These are phyloP conservation scores for Coniferiporia weirii DNA, from an alignment of 1,284 basidiomycete species.

Conservation along the genomic window DNA sequence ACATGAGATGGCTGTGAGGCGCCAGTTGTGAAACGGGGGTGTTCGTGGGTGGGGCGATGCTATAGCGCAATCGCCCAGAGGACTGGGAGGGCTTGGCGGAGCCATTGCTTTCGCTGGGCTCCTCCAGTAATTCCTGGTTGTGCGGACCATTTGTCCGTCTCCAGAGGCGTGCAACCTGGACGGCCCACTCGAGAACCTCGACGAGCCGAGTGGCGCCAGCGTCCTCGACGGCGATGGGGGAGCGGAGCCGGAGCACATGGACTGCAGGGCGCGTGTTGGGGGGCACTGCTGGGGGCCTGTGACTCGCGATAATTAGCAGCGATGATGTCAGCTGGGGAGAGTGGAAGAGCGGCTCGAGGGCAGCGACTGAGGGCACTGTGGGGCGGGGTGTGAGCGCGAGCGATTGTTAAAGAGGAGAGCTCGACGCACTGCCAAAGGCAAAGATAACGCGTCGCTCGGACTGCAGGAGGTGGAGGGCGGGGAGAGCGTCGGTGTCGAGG, in stretches of 20 bases:
- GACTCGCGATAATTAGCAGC: slow-evolving; percentile 46
- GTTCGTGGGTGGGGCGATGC: background rate
- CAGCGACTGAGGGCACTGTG: slow-evolving; percentile 34
- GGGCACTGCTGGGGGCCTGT: slow-evolving; percentile 37
- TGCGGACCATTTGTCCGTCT: slow-evolving; percentile 32
- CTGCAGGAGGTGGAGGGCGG: slow-evolving; percentile 22
- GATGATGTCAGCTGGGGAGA: slow-evolving; percentile 41
- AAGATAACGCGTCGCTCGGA: slow-evolving; percentile 40
- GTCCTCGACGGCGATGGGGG: slow-evolving; percentile 40
- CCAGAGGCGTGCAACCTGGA: slow-evolving; percentile 45
- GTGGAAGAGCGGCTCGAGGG: slow-evolving; percentile 40
- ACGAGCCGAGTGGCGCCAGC: slow-evolving; percentile 46
- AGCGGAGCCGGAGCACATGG: slow-evolving; percentile 40
- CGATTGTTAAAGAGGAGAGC: background rate
- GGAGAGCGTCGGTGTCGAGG: slow-evolving; percentile 28
- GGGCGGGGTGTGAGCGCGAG: background rate
- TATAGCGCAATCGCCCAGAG: slow-evolving; percentile 8
- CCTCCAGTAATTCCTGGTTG: slow-evolving; percentile 30
- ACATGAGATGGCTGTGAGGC: background rate
- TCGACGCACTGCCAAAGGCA: slow-evolving; percentile 42
- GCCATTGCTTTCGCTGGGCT: slow-evolving; percentile 4
- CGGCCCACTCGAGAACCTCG: slow-evolving; percentile 47
- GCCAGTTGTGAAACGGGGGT: background rate
- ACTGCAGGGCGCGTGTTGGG: slow-evolving; percentile 33
- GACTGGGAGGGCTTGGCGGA: background rate